Base-by-base conservation (phyloP, 495 filamentous ascomycete genomes). In the Penicillium ochrochloron region DNA sequence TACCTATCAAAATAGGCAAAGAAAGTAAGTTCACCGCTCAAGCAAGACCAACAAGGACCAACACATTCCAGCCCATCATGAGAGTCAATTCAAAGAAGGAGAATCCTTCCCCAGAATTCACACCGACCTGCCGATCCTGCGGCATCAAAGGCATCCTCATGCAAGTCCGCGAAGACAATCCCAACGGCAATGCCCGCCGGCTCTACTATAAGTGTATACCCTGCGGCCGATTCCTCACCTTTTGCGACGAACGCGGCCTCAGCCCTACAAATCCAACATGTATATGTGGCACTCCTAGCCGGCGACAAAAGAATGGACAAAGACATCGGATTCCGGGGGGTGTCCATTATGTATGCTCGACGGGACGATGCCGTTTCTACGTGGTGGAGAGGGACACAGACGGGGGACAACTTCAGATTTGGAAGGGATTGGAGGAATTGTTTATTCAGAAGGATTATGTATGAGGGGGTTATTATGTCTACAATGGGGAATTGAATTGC, bases 331-430 rank as follows among this genome's bases (percentile, higher is more conserved):
- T 44, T 15, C 56, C 44, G 3, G 21, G 62, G 41, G 59, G 56
- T 14, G 21, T 57, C 48, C 61, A 64, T 25, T 67, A 60, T 64
- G 65, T 64, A n/a, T 67, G 65, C 21, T 29, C 21, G 10, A 31
- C 21, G 15, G 57, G 65, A 7, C 5, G 3, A 11, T 67, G 61
- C 42, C 2, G 21, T 3, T 67, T 64, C 57, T 60, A 64, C 52
- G n/a, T 14, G 5, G 12, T 29, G 5, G 55, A 42, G 3, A 12
- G 14, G 23, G 17, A 58, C 10, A 27, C 14, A 11, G 37, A 44
- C 9, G 55, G 55, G 34, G 11, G 14, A 2, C 34, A 42, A 21
- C 17, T 58, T 35, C 37, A 42, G 34, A 29, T 42, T 14, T 19
- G 5, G 34, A 58, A 14, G 12, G 21, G 34, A 35, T 23, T 58